These are phyloP conservation scores for Urostyla sp. DNA, from an alignment of 73 alveolate genomes.

Conservation along the genomic window DNA sequence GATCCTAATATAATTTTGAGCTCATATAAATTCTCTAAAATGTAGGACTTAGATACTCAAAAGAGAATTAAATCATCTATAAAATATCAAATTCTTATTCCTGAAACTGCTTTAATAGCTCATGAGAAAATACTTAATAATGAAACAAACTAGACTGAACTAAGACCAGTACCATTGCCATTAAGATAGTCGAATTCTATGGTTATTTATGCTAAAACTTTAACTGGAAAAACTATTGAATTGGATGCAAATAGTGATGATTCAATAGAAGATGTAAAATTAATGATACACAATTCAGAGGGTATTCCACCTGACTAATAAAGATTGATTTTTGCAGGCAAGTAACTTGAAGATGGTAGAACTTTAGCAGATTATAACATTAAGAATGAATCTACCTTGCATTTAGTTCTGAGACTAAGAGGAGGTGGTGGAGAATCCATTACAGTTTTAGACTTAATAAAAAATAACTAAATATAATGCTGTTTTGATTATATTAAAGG, in stretches of 20 bases:
- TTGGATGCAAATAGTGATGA: conserved; percentile 26
- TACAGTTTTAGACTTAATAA: too few species aligned
- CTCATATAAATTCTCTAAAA: not conserved
- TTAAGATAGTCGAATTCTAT: not conserved
- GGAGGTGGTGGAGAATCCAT: conserved; percentile 76
- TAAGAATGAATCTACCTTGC: conserved; percentile 51
- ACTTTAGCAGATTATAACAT: conserved; percentile 76
- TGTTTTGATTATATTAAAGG: too few species aligned
- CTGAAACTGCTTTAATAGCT: not conserved
- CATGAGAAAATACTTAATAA: conserved; percentile 10
- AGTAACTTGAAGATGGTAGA: conserved; percentile 77
- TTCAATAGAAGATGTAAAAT: conserved; percentile 64
- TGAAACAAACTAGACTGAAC: not conserved
- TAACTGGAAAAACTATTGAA: conserved; percentile 71
- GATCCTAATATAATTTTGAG: not conserved
- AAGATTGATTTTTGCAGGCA: conserved; percentile 82
- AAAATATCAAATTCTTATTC: conserved; percentile 6
- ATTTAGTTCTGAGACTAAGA: conserved; percentile 84
- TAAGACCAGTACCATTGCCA: not conserved
- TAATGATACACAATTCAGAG: conserved; percentile 70
- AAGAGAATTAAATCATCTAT: not conserved
- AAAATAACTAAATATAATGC: too few species aligned
- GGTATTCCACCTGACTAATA: conserved; percentile 90
- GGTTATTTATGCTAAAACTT: conserved; percentile 31
- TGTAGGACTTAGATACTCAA: not conserved